phyloP scores from a whole-genome alignment of 495 filamentous ascomycete genomes.

The Rusavskia elegans region DNA sequence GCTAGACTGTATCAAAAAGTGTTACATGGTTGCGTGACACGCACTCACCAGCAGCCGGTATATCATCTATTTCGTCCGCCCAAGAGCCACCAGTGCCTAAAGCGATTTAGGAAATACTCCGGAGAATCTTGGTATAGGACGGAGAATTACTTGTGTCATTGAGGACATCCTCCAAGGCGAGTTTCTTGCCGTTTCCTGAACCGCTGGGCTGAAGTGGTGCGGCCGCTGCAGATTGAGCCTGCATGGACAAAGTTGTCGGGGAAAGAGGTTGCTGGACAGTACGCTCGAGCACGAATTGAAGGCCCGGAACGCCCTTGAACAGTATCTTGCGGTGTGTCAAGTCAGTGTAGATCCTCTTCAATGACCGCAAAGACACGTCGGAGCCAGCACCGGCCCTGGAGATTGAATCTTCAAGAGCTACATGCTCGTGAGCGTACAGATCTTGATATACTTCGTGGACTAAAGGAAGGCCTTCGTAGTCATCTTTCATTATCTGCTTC shows the following conservation, averaged over 20 bases:
- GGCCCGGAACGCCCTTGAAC: conserved; percentile 5
- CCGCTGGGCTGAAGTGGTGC: too few species aligned
- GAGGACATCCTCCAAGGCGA: too few species aligned
- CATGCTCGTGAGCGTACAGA: conserved; percentile 2
- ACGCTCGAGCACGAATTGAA: conserved; percentile 4
- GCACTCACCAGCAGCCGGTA: too few species aligned
- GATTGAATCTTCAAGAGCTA: not conserved
- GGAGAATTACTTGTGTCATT: too few species aligned
- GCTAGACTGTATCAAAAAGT: too few species aligned
- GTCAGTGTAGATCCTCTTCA: conserved; percentile 3
- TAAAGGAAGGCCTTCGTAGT: not conserved
- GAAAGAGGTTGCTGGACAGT: not conserved
- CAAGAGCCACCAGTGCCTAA: too few species aligned
- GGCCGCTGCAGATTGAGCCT: not conserved
- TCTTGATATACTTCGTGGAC: not conserved
- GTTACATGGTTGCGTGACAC: too few species aligned
- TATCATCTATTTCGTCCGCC: too few species aligned
- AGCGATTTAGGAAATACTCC: too few species aligned
- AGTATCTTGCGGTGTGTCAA: not conserved
- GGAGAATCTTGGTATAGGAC: too few species aligned
- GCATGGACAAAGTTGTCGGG: not conserved
- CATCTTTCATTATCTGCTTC: not conserved
- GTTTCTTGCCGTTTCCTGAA: too few species aligned
- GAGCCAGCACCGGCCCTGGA: not conserved
- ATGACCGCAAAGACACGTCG: not conserved